These are phyloP conservation scores for Podospora anserina DNA, from an alignment of 495 filamentous ascomycete genomes.

Conservation along the genomic window DNA sequence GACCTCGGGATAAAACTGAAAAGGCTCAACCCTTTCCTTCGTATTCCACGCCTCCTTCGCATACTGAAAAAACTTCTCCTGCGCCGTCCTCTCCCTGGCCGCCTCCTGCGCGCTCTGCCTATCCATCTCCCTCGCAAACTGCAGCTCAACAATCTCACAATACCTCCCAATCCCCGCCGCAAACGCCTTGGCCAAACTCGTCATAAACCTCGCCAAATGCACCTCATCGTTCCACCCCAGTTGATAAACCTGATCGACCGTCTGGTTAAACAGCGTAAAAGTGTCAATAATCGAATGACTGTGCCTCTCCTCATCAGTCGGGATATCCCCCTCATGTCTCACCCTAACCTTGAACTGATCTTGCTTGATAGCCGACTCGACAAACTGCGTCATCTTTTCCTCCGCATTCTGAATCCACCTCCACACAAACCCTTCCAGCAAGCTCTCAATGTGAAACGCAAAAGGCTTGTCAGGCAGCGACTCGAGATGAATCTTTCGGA, in stretches of 20 bases:
- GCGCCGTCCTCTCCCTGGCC: slow-evolving; percentile 70
- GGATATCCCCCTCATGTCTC: slow-evolving; percentile 55
- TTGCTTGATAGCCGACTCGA: slow-evolving; percentile 84
- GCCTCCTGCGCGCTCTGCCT: slow-evolving; percentile 82
- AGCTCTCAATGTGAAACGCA: slow-evolving; percentile 77
- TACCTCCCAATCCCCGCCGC: slow-evolving; percentile 80
- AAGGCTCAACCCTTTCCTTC: slow-evolving; percentile 93
- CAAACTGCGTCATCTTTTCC: slow-evolving; percentile 73
- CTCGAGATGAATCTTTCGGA: slow-evolving; percentile 71
- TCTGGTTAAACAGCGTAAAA: slow-evolving; percentile 88
- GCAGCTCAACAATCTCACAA: slow-evolving; percentile 85
- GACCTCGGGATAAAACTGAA: slow-evolving; percentile 95
- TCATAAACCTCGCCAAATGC: slow-evolving; percentile 96
- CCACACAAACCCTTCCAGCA: slow-evolving; percentile 91
- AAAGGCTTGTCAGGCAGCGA: slow-evolving; percentile 67
- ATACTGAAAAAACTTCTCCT: slow-evolving; percentile 85
- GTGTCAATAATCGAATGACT: slow-evolving; percentile 92
- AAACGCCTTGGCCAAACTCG: slow-evolving; percentile 83
- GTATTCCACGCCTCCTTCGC: slow-evolving; percentile 94
- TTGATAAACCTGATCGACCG: slow-evolving; percentile 76
- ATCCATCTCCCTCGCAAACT: slow-evolving; percentile 91
- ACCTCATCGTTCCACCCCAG: slow-evolving; percentile 91
- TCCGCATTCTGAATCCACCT: slow-evolving; percentile 85
- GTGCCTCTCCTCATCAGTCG: slow-evolving; percentile 80
- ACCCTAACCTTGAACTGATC: slow-evolving; percentile 73